phyloP scores from a whole-genome alignment of 371 early-diverging fungal species.

The Syncephalastrum racemosum region DNA sequence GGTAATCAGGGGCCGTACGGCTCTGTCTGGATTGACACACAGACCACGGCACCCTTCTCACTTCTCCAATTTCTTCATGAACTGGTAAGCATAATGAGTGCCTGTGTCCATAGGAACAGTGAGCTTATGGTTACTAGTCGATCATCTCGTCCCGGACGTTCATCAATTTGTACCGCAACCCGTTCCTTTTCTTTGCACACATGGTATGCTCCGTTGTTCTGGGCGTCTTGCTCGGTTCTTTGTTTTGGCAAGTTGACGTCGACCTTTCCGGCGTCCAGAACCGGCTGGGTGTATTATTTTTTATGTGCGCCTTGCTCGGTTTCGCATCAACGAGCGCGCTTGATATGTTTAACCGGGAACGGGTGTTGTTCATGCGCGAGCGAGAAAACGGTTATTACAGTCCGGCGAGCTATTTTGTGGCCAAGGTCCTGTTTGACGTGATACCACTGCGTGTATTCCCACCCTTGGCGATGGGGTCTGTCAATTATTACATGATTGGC shows the following conservation, averaged over 20 bases:
- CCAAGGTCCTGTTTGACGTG: conserved; percentile 81
- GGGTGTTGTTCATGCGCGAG: conserved; percentile 77
- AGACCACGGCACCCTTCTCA: conserved; percentile 66
- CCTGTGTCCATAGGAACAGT: conserved; percentile 5
- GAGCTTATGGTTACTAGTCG: conserved; percentile 14
- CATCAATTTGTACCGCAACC: conserved; percentile 47
- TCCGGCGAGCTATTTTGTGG: conserved; percentile 68
- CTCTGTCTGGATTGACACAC: conserved; percentile 29
- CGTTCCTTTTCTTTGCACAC: conserved; percentile 47
- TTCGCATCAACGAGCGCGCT: conserved; percentile 74
- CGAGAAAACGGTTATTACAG: conserved; percentile 83
- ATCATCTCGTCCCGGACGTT: conserved; percentile 47
- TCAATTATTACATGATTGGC: conserved; percentile 86
- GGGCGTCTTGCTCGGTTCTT: conserved; percentile 64
- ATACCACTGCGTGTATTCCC: conserved; percentile 83
- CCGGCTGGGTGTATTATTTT: conserved; percentile 77
- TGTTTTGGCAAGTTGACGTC: conserved; percentile 80
- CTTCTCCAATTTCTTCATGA: conserved; percentile 51
- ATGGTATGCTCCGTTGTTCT: conserved; percentile 31
- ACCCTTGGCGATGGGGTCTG: conserved; percentile 78
- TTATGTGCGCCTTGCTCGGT: conserved; percentile 81
- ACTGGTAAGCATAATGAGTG: conserved; percentile 34
- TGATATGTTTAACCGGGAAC: conserved; percentile 68
- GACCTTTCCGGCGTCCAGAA: conserved; percentile 85
- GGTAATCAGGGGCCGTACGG: conserved; percentile 9